Base-by-base conservation (phyloP, 2,329 filamentous ascomycete species). In the Claviceps digitariae region DNA sequence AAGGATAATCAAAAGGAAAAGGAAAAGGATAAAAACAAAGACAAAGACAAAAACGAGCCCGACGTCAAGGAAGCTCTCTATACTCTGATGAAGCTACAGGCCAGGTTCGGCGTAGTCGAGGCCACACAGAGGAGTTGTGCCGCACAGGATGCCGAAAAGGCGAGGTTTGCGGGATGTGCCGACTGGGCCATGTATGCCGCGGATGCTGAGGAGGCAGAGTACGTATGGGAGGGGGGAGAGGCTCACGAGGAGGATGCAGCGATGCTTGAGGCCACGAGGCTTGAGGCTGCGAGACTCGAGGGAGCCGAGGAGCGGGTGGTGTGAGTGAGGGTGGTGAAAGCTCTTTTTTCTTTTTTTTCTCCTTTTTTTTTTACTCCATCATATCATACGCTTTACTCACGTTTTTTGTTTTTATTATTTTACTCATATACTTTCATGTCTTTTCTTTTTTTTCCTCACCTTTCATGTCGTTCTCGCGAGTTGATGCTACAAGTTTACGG, bases 131-230 rank as follows among this genome's bases (percentile, higher is more conserved):
- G 54, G 44, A 57, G 56, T 10, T 34, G 52, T 27, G 57, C 55
- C 1, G 58, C 57, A 4, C 60, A 58, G 7, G 51, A 59, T 23
- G 62, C 58, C 4, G 50, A 51, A 12, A 54, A 44, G n/a, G 63
- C 60, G 0, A 53, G 57, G 52, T 62, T 63, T 55, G 64, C 63
- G 12, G 62, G 60, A 1, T 62, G 57, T 41, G 59, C 63, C 0
- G 63, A 65, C 40, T 51, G 46, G 43, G 64, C 64, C 1, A 34
- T 56, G 8, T 66, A 59, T 44, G 63, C 64, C 3, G 50, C 50
- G 3, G 56, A 61, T 40, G 63, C 64, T 0, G 56, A 57, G 25
- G 58, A 59, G 45, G 63, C 64, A 20, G 51, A 55, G 6, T 59
- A 55, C 53, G 57, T 62, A 2, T 25, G 62, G 40, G 29, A 48